phyloP scores from a whole-genome alignment of 2,329 filamentous ascomycete species.

The Fusarium aywerte region DNA sequence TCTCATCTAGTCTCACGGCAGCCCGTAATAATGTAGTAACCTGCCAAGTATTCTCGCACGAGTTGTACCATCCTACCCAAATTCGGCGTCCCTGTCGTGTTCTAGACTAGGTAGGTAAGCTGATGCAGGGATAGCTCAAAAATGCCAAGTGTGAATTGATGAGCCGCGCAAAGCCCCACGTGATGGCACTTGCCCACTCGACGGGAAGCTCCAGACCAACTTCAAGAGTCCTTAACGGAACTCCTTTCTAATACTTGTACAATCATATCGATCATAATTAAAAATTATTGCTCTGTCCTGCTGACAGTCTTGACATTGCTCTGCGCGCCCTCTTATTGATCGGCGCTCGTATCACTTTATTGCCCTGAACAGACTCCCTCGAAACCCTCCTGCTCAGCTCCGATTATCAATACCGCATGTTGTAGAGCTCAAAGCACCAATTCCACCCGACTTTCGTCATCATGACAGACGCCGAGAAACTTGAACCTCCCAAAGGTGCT shows the following conservation, averaged over 20 bases:
- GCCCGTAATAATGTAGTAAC: slow-evolving; percentile 1
- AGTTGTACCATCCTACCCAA: slow-evolving; percentile 10
- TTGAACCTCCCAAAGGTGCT: slow-evolving; percentile 49
- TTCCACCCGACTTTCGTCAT: slow-evolving; percentile 3
- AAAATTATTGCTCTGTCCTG: slow-evolving; percentile 8
- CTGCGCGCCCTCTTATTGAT: slow-evolving; percentile 3
- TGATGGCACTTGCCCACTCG: slow-evolving; percentile 38
- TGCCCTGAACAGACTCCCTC: slow-evolving; percentile 29
- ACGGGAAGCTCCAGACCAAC: slow-evolving; percentile 20
- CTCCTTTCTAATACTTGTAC: slow-evolving; percentile 31
- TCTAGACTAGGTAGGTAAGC: slow-evolving; percentile 27
- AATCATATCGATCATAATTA: slow-evolving; percentile 14
- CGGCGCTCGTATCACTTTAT: slow-evolving; percentile 11
- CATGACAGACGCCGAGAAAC: slow-evolving; percentile 49
- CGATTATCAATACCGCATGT: slow-evolving; percentile 38
- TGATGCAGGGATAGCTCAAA: slow-evolving; percentile 27
- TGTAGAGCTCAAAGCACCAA: slow-evolving; percentile 20
- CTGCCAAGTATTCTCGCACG: slow-evolving; percentile 17
- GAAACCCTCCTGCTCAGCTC: slow-evolving; percentile 1
- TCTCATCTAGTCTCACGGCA: slow-evolving; percentile 17
- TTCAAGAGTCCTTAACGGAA: slow-evolving; percentile 24
- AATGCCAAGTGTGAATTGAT: slow-evolving; percentile 26
- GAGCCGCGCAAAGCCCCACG: slow-evolving; percentile 41
- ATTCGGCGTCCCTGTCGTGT: slow-evolving; percentile 14
- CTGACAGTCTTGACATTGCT: background rate